Conservation (phyloP, 1,139 yeast species). For the Yamadazyma spencermartinsiae region DNA sequence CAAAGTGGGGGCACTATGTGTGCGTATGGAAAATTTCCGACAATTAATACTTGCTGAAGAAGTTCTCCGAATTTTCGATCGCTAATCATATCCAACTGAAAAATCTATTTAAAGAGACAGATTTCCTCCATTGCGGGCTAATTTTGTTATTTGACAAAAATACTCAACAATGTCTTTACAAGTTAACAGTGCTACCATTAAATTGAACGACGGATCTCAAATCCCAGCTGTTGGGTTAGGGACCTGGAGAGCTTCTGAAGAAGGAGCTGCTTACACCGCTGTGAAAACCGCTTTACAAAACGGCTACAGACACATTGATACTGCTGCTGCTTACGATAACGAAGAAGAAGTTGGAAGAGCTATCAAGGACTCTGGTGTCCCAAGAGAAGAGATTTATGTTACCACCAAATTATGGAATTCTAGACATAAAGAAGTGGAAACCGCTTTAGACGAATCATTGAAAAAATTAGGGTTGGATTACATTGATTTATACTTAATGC, state of each 20-base stretch:
- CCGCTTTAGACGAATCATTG: conserved; percentile 63
- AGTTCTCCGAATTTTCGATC: neutral
- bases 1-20: neutral
- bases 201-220: conserved; percentile 62
- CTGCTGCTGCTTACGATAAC: conserved; percentile 70
- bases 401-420: conserved; percentile 83
- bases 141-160: neutral
- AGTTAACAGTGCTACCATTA: conserved; percentile 25
- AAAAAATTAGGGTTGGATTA: conserved; percentile 73
- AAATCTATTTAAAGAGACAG: neutral
- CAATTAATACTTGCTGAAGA: neutral
- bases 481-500: conserved; percentile 80
- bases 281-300: conserved; percentile 62
- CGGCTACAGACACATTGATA: conserved; percentile 81
- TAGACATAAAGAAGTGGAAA: conserved; percentile 56
- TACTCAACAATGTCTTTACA: conserved; percentile 12
- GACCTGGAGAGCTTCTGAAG: conserved; percentile 67
- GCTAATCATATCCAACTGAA: neutral
- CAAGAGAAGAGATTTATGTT: conserved; percentile 70
- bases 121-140: too few species aligned
- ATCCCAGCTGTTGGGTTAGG: conserved; percentile 79
- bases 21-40: neutral
- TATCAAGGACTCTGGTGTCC: conserved; percentile 65
- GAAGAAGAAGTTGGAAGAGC: conserved; percentile 69
- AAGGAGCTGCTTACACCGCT: conserved; percentile 57